A percentile compares a stretch with the other conserved stretches of the same genome.
Conservation (phyloP, 2,329 filamentous ascomycete species). For the Dactylellina haptotyla region DNA sequence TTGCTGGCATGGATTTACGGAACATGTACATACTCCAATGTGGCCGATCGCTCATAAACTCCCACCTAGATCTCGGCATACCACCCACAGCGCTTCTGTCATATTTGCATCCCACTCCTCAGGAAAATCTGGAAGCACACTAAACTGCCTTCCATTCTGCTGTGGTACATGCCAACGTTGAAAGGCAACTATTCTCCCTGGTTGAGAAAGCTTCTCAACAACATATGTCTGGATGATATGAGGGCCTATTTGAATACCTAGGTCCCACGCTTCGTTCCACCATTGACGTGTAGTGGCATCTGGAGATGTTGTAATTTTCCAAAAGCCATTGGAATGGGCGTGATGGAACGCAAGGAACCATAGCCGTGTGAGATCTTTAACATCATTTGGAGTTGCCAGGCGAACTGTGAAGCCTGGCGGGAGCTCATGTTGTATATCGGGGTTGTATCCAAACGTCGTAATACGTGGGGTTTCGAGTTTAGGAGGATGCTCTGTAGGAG, state of each 20-base stretch:
- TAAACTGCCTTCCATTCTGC: not conserved
- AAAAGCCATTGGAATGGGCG: too few species aligned
- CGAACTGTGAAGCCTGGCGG: too few species aligned
- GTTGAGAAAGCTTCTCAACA: slow-evolving; percentile 10
- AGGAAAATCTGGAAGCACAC: slow-evolving; percentile 11
- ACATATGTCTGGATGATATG: not conserved
- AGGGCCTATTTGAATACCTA: not conserved
- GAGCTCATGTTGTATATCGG: too few species aligned
- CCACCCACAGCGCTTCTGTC: slow-evolving; percentile 12
- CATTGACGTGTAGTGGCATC: not conserved
- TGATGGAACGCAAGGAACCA: too few species aligned
- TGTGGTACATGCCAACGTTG: slow-evolving; percentile 6
- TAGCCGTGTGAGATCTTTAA: too few species aligned
- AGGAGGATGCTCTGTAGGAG: too few species aligned
- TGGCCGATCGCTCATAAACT: not conserved
- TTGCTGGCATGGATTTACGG: not conserved
- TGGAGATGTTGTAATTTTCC: too few species aligned
- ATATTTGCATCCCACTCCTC: slow-evolving; percentile 10
- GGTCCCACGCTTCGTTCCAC: not conserved
- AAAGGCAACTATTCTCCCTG: slow-evolving; percentile 4
- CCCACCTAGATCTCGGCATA: not conserved
- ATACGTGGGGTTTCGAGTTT: too few species aligned
- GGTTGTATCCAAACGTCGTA: too few species aligned
- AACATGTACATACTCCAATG: slow-evolving; percentile 27
- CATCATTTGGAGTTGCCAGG: too few species aligned